Conservation (phyloP, 345 rosid species). For the Turritis glabra region DNA sequence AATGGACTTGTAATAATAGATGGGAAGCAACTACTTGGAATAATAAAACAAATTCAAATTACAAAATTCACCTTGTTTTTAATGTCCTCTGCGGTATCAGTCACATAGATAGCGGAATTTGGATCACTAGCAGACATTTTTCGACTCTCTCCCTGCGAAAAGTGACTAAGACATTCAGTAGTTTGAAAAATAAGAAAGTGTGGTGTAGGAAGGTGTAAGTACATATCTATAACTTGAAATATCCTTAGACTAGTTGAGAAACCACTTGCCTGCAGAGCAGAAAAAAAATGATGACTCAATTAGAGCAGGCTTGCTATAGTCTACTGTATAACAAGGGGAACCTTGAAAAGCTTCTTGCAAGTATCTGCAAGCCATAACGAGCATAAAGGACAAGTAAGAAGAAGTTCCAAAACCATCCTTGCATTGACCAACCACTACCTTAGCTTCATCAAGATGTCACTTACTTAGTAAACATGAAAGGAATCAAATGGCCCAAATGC, state of each 20-base stretch:
- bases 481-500: no score
- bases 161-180: conserved; percentile 12
- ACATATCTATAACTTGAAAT: no score
- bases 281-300: conserved; percentile 83
- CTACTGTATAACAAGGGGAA: no score
- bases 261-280: conserved; percentile 67
- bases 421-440: no score
- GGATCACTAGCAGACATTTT: conserved; percentile 99
- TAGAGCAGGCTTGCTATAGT: conserved; percentile 90
- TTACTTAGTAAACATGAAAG: no score
- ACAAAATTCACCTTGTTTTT: conserved; percentile 62
- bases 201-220: no score
- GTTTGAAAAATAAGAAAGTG: not conserved
- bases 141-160: conserved; percentile 81
- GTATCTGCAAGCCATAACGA: no score
- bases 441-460: no score
- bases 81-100: conserved; percentile 78
- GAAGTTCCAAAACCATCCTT: no score
- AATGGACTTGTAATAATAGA: not conserved
- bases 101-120: conserved; percentile 91
- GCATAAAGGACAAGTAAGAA: no score
- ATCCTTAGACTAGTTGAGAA: not conserved
- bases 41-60: not conserved
- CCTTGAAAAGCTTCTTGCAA: no score
- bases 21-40: no score